Percentiles rank a stretch among this genome's conserved stretches.
Conservation (phyloP, 1,284 basidiomycete genomes). For the Porodaedalea pini region DNA sequence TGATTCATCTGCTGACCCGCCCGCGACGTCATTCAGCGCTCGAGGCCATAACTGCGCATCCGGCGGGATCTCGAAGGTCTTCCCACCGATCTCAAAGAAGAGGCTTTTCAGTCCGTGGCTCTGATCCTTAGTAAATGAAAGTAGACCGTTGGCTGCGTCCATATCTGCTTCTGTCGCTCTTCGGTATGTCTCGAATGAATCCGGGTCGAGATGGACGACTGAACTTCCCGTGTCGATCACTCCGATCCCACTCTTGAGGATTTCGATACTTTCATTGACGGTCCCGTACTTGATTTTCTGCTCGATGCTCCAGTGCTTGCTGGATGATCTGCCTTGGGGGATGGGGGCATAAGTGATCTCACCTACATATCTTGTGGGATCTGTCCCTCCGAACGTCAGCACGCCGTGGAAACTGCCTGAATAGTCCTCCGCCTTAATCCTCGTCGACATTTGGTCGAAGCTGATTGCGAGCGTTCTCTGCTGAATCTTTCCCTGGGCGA, state of each 20-base stretch:
- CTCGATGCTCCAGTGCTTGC: conserved; percentile 35
- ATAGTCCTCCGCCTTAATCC: not conserved
- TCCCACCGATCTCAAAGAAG: conserved; percentile 21
- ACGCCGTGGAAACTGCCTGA: conserved; percentile 27
- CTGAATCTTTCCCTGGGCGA: conserved; percentile 36
- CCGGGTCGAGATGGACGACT: conserved; percentile 14
- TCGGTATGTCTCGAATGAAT: conserved; percentile 21
- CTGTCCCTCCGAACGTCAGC: conserved; percentile 44
- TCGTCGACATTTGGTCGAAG: conserved; percentile 41
- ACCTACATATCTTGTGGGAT: conserved; percentile 38
- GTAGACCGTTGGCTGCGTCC: conserved; percentile 20
- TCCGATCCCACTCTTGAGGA: conserved; percentile 16
- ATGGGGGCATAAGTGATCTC: conserved; percentile 8
- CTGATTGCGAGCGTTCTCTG: conserved; percentile 45
- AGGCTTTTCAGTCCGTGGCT: conserved; percentile 19
- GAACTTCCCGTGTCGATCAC: conserved; percentile 26
- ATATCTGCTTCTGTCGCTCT: conserved; percentile 14
- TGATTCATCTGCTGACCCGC: conserved; percentile 15
- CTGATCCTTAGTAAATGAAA: conserved; percentile 12
- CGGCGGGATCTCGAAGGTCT: conserved; percentile 18
- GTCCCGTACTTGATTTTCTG: conserved; percentile 29
- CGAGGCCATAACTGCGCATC: conserved; percentile 23
- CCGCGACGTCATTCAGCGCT: conserved; percentile 18
- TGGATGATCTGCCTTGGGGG: conserved; percentile 25
- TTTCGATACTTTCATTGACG: not conserved